Conservation (phyloP, 805 yeast genomes). For the Kodamaea kakaduensis region DNA sequence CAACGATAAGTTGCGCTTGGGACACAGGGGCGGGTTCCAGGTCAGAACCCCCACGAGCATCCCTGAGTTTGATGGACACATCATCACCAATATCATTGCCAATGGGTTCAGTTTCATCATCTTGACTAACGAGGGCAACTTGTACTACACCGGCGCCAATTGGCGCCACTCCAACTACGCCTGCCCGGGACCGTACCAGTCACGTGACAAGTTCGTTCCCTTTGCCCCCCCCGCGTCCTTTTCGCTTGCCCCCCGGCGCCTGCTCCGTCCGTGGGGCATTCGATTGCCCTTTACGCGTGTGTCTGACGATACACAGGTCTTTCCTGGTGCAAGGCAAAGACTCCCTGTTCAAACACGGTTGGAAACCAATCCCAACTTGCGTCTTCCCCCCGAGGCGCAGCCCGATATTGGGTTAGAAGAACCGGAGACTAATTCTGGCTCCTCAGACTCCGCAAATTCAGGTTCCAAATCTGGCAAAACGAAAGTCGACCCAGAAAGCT, state of each 20-base stretch:
- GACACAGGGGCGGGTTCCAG: conserved; percentile 33
- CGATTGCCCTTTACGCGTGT: conserved; percentile 1
- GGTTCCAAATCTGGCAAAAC: too few relatives aligned
- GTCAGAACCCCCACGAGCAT: conserved; percentile 39
- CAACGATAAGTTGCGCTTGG: conserved; percentile 43
- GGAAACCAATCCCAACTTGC: conserved; percentile 19
- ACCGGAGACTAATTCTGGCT: too few relatives aligned
- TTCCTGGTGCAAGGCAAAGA: conserved; percentile 10
- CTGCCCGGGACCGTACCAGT: conserved; percentile 28
- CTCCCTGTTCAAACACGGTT: too few relatives aligned
- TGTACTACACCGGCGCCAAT: conserved; percentile 49
- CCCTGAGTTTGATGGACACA: conserved; percentile 28
- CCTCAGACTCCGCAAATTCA: too few relatives aligned
- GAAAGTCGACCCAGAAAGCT: too few relatives aligned
- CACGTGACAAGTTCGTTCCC: conserved; percentile 12
- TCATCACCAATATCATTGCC: conserved; percentile 47
- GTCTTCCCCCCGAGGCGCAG: conserved; percentile 20
- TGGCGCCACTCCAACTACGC: conserved; percentile 18
- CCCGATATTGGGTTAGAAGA: too few relatives aligned
- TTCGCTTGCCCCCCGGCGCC: conserved; percentile 1
- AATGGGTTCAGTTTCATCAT: conserved; percentile 66
- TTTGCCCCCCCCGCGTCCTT: too few relatives aligned
- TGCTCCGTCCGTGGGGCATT: conserved; percentile 1
- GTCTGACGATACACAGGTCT: not conserved
- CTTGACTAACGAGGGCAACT: conserved; percentile 50